phyloP scores from a whole-genome alignment of 2,329 filamentous ascomycete genomes.

The Capronia epimyces region DNA sequence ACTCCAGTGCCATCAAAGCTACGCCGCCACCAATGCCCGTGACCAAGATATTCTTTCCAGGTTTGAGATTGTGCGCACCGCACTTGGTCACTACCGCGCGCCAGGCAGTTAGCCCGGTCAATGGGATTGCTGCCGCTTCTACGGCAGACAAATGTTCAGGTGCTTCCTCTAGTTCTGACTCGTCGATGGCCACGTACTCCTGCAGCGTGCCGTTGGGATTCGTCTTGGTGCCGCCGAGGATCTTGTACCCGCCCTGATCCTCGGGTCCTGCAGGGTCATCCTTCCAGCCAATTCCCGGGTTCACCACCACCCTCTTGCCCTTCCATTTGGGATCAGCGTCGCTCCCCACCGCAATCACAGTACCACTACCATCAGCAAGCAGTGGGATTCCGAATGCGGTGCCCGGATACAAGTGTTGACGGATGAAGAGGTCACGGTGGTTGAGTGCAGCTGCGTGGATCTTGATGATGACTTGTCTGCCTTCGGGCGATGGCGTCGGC shows the following conservation, averaged over 20 bases:
- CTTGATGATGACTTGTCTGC: constrained; percentile 66
- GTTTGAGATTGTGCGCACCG: constrained; percentile 34
- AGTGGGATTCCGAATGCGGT: constrained; percentile 74
- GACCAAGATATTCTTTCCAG: constrained; percentile 70
- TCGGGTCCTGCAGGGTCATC: constrained; percentile 69
- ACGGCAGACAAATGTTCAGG: constrained; percentile 65
- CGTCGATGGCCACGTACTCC: constrained; percentile 65
- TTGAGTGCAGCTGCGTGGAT: constrained; percentile 79
- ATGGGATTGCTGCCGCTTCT: constrained; percentile 77
- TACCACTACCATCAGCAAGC: constrained; percentile 74
- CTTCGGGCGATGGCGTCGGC: constrained; percentile 58
- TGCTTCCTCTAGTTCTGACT: constrained; percentile 67
- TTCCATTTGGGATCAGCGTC: constrained; percentile 53
- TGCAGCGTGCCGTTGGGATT: constrained; percentile 65
- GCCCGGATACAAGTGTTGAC: constrained; percentile 83
- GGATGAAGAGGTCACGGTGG: constrained; percentile 91
- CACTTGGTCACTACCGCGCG: constrained; percentile 76
- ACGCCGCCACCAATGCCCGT: constrained; percentile 94
- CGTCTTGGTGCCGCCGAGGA: constrained; percentile 63
- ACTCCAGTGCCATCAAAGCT: constrained; percentile 73
- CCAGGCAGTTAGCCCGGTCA: constrained; percentile 85
- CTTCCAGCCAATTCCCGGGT: constrained; percentile 73
- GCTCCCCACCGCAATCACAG: constrained; percentile 61
- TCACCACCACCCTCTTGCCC: constrained; percentile 68
- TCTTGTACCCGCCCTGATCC: constrained; percentile 50